phyloP scores from a whole-genome alignment of 2,329 filamentous ascomycete genomes.

The Aspergillus novoparasiticus region DNA sequence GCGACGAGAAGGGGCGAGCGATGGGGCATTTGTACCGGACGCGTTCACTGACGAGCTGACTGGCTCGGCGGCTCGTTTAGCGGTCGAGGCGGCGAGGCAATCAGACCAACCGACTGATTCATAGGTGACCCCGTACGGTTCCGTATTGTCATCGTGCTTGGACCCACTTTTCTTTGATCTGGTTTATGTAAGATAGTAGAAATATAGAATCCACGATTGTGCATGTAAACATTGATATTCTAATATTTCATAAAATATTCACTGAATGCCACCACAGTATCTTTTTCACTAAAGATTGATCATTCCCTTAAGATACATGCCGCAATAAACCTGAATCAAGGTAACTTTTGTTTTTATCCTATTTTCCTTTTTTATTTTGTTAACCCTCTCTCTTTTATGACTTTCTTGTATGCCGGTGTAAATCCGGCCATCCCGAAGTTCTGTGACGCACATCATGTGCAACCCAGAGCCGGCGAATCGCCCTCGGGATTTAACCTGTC shows the following conservation, averaged over 20 bases:
- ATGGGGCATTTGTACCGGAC: slow-evolving; percentile 46
- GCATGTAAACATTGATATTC: too few species aligned
- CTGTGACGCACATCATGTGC: slow-evolving; percentile 26
- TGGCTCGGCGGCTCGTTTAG: slow-evolving; percentile 27
- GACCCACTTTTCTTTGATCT: slow-evolving; percentile 19
- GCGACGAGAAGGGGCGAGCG: slow-evolving; percentile 37
- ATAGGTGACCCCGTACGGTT: slow-evolving; percentile 13
- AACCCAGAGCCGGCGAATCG: slow-evolving; percentile 20
- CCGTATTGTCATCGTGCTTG: slow-evolving; percentile 20
- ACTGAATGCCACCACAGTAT: background rate
- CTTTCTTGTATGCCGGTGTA: slow-evolving; percentile 3
- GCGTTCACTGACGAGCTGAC: slow-evolving; percentile 25
- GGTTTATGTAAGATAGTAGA: slow-evolving; percentile 9
- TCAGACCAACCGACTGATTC: slow-evolving; percentile 18
- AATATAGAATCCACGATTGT: background rate
- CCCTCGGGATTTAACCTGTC: slow-evolving; percentile 17
- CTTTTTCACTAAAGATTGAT: background rate
- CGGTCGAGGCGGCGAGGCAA: slow-evolving; percentile 18
- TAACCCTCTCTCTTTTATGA: background rate
- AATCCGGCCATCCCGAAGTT: slow-evolving; percentile 26
- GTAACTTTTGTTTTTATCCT: background rate
- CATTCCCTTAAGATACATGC: background rate
- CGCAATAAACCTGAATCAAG: background rate
- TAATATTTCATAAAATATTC: background rate
- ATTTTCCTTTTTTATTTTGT: background rate